Conservation (phyloP, 2,329 filamentous ascomycete species). For the Penicillium sp. region DNA sequence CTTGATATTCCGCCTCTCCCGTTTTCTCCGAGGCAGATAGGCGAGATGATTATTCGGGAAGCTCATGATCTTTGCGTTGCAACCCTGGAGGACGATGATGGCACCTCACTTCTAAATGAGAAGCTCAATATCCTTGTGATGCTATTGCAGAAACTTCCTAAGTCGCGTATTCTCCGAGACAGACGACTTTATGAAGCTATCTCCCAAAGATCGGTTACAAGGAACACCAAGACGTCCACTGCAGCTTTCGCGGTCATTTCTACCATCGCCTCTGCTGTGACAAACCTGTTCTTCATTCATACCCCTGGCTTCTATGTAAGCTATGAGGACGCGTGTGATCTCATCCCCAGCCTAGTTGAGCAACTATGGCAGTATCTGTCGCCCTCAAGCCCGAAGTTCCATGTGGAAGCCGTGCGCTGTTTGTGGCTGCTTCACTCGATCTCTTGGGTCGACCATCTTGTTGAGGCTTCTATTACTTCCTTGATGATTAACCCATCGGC, state of each 20-base stretch:
- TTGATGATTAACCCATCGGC: constrained; percentile 56
- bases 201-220: constrained; percentile 22
- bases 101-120: constrained; percentile 49
- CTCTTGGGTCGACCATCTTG: constrained; percentile 62
- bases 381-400: constrained; percentile 80
- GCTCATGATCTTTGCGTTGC: constrained; percentile 42
- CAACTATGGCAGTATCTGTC: constrained; percentile 77
- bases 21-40: constrained; percentile 53
- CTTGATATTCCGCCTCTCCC: constrained; percentile 60
- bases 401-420: constrained; percentile 83
- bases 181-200: constrained; percentile 36
- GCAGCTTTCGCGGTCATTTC: constrained; percentile 36
- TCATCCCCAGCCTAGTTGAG: constrained; percentile 65
- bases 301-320: constrained; percentile 35
- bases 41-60: constrained; percentile 62
- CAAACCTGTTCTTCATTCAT: constrained; percentile 37
- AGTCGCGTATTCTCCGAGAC: constrained; percentile 33
- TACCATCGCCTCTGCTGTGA: constrained; percentile 48
- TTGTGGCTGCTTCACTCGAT: constrained; percentile 82
- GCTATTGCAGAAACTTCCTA: constrained; percentile 39
- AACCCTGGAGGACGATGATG: constrained; percentile 26
- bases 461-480: constrained; percentile 72
- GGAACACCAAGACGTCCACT: constrained; percentile 24
- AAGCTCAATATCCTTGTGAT: constrained; percentile 58
- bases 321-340: constrained; percentile 50